Evolutionary conservation across 1,284 basidiomycete species (phyloP), one percentile per base, ranked within the genome.

Genomic region (Trichosporon ovoides): DNA sequence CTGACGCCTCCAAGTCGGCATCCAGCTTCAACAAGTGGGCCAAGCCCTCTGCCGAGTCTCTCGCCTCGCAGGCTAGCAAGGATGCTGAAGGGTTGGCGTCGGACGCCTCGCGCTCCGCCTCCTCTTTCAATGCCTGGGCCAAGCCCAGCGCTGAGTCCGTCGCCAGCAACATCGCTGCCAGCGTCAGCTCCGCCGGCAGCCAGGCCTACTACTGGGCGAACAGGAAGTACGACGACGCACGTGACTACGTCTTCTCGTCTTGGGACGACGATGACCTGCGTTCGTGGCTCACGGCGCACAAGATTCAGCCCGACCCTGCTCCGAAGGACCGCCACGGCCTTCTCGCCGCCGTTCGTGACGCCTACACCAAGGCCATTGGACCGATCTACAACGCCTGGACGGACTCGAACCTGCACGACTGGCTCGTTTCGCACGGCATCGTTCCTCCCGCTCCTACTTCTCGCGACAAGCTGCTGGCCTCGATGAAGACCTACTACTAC

Each of bases 351-450:
- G 87, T 91, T 81, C 80, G 81, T 48, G 81, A 84, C 31, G 81
- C 85, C 0, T 93, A 92, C 73, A 66, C 68, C 58, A 84, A 83
- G 35, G 79, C 81, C 49, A 79, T 83, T 14, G 78, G 82, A 59
- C 86, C 88, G 1, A 75, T 87, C 49, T 97, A 89, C 83, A 80
- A 88, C 35, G 83, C 85, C 5, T 97, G 92, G 92, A 87, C 85
- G 48, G 87, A 88, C 70, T 87, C 85, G 3, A 89, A 89, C 72
- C 83, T 93, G 53, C 89, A 91, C 68, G 67, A 88, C 63, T 97
- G 93, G 92, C 86, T 96, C 51, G 79, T 88, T 6, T 77, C 82
- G 33, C 90, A 92, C 74, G 84, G 87, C 48, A 76, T 92, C 67
- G 79, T 89, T 66, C 80, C 83, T 67, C 81, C 82, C 67, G 19